These are phyloP conservation scores for Microcyclosporella mali DNA, from an alignment of 2,329 filamentous ascomycete species.

Conservation along the genomic window DNA sequence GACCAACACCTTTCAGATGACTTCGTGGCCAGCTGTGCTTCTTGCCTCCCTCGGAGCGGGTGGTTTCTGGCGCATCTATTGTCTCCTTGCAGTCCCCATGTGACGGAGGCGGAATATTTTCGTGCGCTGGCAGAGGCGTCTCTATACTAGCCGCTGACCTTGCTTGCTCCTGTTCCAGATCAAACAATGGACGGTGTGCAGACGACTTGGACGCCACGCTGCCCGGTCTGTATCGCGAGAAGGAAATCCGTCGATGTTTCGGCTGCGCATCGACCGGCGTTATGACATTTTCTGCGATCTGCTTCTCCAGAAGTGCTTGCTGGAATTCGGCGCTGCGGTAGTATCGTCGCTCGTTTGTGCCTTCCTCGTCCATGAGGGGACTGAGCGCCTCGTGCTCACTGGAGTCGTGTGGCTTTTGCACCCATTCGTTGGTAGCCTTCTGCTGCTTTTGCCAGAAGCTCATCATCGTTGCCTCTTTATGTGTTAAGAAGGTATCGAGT, in stretches of 20 bases:
- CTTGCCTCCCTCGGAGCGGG: background rate
- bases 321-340: constrained; percentile 18
- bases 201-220: constrained; percentile 10
- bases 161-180: constrained; percentile 4
- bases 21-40: background rate
- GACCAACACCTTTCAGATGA: background rate
- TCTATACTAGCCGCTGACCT: constrained; percentile 1
- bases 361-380: constrained; percentile 9
- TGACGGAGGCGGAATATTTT: background rate
- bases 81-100: no score
- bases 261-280: background rate
- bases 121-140: background rate
- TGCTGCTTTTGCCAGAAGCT: no score
- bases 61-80: no score
- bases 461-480: no score
- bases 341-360: constrained; percentile 13
- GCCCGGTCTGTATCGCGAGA: constrained; percentile 4
- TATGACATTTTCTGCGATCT: constrained; percentile 9
- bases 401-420: constrained; percentile 6
- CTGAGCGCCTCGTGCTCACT: constrained; percentile 8
- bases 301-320: constrained; percentile 14
- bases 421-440: no score
- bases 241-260: constrained; percentile 6
- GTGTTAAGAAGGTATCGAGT: no score
- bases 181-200: constrained; percentile 6